Evolutionary conservation across 805 yeast genomes (phyloP).

Genomic region (Soucietia sequanensis): DNA sequence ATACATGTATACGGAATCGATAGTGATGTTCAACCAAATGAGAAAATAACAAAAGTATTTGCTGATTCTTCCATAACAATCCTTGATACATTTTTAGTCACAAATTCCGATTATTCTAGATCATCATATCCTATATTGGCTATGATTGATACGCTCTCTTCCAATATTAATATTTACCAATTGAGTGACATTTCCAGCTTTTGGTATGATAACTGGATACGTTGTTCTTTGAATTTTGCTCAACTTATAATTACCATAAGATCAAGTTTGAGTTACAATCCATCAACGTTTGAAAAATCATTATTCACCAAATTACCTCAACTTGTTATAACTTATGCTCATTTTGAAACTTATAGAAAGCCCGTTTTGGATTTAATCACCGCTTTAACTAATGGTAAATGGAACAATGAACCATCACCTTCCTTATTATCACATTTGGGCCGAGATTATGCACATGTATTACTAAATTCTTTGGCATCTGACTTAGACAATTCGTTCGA

Average conservation of each 20-base stretch:
- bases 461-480: slow-evolving; percentile 57
- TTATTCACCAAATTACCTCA: slow-evolving; percentile 56
- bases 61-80: slow-evolving; percentile 51
- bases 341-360: slow-evolving; percentile 46
- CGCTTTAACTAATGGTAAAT: slow-evolving; percentile 52
- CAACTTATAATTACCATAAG: slow-evolving; percentile 58
- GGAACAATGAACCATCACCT: slow-evolving; percentile 61
- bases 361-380: slow-evolving; percentile 56
- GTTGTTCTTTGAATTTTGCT: slow-evolving; percentile 53
- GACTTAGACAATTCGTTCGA: slow-evolving; percentile 61
- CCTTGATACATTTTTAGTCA: slow-evolving; percentile 53
- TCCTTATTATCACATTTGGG: slow-evolving; percentile 83
- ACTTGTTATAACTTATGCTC: slow-evolving; percentile 58
- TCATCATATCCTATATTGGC: slow-evolving; percentile 53
- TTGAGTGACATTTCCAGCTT: slow-evolving; percentile 44
- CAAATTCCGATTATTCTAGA: slow-evolving; percentile 50
- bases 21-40: slow-evolving; percentile 34
- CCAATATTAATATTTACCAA: slow-evolving; percentile 33
- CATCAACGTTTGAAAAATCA: slow-evolving; percentile 64
- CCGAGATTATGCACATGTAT: slow-evolving; percentile 53
- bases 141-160: slow-evolving; percentile 47
- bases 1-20: slow-evolving; percentile 56
- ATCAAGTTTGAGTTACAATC: slow-evolving; percentile 42
- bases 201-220: slow-evolving; percentile 51
- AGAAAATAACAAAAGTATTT: slow-evolving; percentile 46